Conservation (phyloP, 2,329 filamentous ascomycete genomes). For the Pseudovirgaria hyperparasitica region DNA sequence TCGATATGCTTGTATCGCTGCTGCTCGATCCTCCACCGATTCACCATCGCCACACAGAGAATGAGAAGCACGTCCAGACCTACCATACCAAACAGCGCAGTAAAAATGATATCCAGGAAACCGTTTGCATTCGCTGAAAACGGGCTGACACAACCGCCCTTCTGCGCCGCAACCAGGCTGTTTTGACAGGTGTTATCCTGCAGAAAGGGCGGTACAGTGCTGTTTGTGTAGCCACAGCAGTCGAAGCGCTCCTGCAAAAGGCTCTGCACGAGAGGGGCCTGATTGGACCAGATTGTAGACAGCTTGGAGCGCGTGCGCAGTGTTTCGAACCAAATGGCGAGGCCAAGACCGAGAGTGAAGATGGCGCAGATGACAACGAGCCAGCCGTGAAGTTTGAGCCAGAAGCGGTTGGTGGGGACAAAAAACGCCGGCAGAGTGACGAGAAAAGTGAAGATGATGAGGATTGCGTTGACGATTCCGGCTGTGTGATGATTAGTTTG, state of each 20-base stretch:
- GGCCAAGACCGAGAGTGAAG: slow-evolving; percentile 48
- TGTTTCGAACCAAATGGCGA: slow-evolving; percentile 56
- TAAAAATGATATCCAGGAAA: slow-evolving; percentile 67
- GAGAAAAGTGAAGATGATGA: slow-evolving; percentile 59
- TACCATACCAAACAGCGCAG: slow-evolving; percentile 66
- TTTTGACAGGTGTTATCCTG: slow-evolving; percentile 56
- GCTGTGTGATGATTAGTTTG: slow-evolving; percentile 28
- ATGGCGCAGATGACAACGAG: slow-evolving; percentile 53
- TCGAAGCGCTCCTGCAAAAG: slow-evolving; percentile 64
- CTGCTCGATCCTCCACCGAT: slow-evolving; percentile 70
- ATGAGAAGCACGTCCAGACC: slow-evolving; percentile 55
- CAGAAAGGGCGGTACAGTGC: slow-evolving; percentile 58
- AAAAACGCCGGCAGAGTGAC: slow-evolving; percentile 59
- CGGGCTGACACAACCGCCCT: slow-evolving; percentile 55
- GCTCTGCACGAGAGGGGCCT: slow-evolving; percentile 46
- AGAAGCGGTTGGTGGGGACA: slow-evolving; percentile 50
- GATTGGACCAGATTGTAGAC: slow-evolving; percentile 44
- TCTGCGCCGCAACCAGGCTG: slow-evolving; percentile 55
- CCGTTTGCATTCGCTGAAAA: slow-evolving; percentile 57
- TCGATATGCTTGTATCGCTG: slow-evolving; percentile 71
- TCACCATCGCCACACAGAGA: slow-evolving; percentile 58
- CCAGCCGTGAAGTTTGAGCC: slow-evolving; percentile 58
- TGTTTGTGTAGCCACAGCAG: slow-evolving; percentile 72
- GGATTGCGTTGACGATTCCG: slow-evolving; percentile 57
- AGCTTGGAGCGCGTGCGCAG: slow-evolving; percentile 54